Conservation (phyloP, 2,329 filamentous ascomycete genomes). For the Fusarium heterosporum region DNA sequence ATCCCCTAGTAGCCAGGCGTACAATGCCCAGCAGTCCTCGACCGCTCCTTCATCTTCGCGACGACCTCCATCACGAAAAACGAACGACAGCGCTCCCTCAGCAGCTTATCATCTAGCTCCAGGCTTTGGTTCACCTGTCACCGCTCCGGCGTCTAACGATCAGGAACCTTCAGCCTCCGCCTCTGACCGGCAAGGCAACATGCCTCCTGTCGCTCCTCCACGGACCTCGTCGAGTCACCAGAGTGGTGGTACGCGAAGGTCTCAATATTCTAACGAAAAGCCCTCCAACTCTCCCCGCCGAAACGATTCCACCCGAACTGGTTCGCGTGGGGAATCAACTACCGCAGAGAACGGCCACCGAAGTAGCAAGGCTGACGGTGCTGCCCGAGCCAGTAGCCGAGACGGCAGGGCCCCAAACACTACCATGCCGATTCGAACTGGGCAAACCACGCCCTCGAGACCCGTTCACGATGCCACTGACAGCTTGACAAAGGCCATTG, state of each 20-base stretch:
- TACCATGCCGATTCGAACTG: slow-evolving; percentile 60
- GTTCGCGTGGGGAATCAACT: slow-evolving; percentile 50
- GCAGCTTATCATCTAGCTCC: slow-evolving; percentile 53
- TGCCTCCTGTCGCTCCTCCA: slow-evolving; percentile 79
- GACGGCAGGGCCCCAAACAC: slow-evolving; percentile 55
- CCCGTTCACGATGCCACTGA: slow-evolving; percentile 82
- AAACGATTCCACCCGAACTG: slow-evolving; percentile 52
- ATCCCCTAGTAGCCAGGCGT: slow-evolving; percentile 66
- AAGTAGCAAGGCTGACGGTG: slow-evolving; percentile 53
- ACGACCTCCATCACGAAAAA: slow-evolving; percentile 64
- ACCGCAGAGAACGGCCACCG: slow-evolving; percentile 48
- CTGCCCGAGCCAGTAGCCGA: slow-evolving; percentile 55
- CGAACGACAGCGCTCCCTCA: slow-evolving; percentile 61
- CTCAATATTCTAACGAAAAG: slow-evolving; percentile 60
- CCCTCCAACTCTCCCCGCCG: slow-evolving; percentile 58
- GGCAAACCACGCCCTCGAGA: slow-evolving; percentile 59
- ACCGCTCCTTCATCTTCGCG: slow-evolving; percentile 64
- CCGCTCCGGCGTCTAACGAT: slow-evolving; percentile 55
- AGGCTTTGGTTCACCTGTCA: slow-evolving; percentile 62
- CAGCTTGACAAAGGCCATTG: slow-evolving; percentile 79
- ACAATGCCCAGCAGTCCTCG: slow-evolving; percentile 65
- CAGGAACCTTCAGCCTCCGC: slow-evolving; percentile 57
- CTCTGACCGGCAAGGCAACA: slow-evolving; percentile 67
- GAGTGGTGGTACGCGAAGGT: slow-evolving; percentile 58
- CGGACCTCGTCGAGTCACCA: slow-evolving; percentile 80